Conservation (phyloP, 345 rosid genomes). For the Salix udensis region DNA sequence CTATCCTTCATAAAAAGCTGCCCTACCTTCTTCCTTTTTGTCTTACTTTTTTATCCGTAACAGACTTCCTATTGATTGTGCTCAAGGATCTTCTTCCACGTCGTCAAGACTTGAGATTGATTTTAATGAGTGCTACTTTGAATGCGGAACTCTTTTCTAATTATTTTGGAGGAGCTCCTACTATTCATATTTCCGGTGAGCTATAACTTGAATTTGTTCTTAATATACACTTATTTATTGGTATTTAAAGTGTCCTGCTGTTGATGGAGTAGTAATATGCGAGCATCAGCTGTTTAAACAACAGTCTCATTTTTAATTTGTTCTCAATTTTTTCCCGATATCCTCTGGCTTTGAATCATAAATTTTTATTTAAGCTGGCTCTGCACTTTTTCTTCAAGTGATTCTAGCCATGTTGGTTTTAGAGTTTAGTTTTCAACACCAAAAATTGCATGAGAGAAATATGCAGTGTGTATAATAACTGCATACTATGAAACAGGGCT, state of each 20-base stretch:
- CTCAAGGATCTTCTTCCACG: conserved; percentile 97
- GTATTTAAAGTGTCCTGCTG: neutral
- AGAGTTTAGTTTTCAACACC: neutral
- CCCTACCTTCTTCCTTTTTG: neutral
- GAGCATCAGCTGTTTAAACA: conserved; percentile 1
- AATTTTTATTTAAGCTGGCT: conserved; percentile 1
- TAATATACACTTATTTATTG: neutral
- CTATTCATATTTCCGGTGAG: conserved; percentile 92
- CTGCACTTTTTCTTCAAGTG: neutral
- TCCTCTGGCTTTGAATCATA: neutral
- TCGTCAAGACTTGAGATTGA: conserved; percentile 85
- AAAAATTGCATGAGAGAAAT: neutral
- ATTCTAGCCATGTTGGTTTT: neutral
- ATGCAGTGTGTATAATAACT: neutral
- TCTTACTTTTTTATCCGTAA: conserved; percentile 11
- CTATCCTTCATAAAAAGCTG: conserved; percentile 1
- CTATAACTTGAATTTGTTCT: conserved; percentile 10
- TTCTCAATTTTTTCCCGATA: neutral
- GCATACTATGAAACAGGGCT: neutral
- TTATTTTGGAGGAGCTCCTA: conserved; percentile 86
- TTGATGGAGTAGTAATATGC: conserved; percentile 1
- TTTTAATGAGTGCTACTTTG: conserved; percentile 97
- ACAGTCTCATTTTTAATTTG: neutral
- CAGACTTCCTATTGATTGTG: conserved; percentile 93
- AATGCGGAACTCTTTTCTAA: conserved; percentile 94